Base-by-base conservation (phyloP, 257 asterid genomes). In the Coffea canephora region DNA sequence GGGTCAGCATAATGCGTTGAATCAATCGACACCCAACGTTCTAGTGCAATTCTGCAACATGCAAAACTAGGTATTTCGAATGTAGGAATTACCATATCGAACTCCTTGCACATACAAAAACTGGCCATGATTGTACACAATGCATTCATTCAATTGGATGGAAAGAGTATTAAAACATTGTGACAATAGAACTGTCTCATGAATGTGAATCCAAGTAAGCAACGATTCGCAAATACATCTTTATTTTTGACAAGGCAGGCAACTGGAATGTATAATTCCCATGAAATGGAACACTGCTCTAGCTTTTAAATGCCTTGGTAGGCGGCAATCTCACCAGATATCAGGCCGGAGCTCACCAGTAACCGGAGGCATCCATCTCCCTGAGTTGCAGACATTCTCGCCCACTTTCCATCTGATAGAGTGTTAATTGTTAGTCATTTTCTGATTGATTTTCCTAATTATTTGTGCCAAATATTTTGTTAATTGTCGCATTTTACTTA, bases 361-460 rank as follows among this genome's bases (percentile, higher is more conserved):
- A 14, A 97, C 91, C 11, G 98, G 99, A 68, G 98, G 99, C 98
- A 95, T 93, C 99, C 97, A 95, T 83, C 80, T 91, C 39, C 99
- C 98, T 0, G 98, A 95, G 86, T 93, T 83, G 91, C 93, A 95
- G 62, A 93, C 98, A 79, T 81, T 95, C 89, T 95, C 97, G 19
- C 99, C 98, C 78, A 93, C 98, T 81, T 91, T 89, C 99, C 99
- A 95, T 31, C 31, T 31, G 31, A 0, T 31, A 31, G 31, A 1
- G 31, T 31, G 31, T 31, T 31, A 31, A 31, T 31, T 31, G 31
- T 31, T 31, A 31, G 31, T 31, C 31, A 31, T 31, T 31, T 31
- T 31, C 31, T 31, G 31, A 31, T 31, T 31, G 31, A 31, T 31
- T 31, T 31, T 31, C 31, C 31, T 31, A 31, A 31, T 31, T 31